phyloP scores from a whole-genome alignment of 2,329 filamentous ascomycete species.

The Fusarium proliferatum region DNA sequence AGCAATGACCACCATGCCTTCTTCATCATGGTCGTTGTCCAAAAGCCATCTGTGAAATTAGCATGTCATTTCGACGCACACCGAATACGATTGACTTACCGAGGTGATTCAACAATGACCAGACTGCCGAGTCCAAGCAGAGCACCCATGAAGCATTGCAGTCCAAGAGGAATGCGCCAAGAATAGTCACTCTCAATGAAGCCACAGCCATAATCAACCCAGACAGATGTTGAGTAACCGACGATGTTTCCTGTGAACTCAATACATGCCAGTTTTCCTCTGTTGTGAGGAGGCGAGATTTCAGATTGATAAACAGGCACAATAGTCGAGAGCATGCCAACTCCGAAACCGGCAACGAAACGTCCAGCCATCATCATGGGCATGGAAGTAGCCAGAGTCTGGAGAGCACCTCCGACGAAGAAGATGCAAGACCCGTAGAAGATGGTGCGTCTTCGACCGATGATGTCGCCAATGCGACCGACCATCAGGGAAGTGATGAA shows the following conservation, averaged over 20 bases:
- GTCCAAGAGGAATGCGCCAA: slow-evolving; percentile 88
- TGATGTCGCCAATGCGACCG: slow-evolving; percentile 89
- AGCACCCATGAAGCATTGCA: slow-evolving; percentile 95
- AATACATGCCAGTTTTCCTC: slow-evolving; percentile 95
- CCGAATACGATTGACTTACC: slow-evolving; percentile 63
- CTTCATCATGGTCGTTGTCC: slow-evolving; percentile 97
- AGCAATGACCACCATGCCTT: slow-evolving; percentile 97
- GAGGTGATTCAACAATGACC: slow-evolving; percentile 94
- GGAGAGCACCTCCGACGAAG: slow-evolving; percentile 82
- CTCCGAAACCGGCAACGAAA: slow-evolving; percentile 85
- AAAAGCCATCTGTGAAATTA: slow-evolving; percentile 81
- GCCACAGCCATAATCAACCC: slow-evolving; percentile 98
- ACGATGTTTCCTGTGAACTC: slow-evolving; percentile 98
- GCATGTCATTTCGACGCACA: slow-evolving; percentile 17
- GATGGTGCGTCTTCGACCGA: slow-evolving; percentile 90
- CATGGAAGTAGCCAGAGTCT: slow-evolving; percentile 85
- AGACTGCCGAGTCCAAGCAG: slow-evolving; percentile 87
- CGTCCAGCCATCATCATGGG: slow-evolving; percentile 88
- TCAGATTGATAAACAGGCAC: slow-evolving; percentile 95
- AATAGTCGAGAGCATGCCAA: slow-evolving; percentile 90
- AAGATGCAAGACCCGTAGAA: slow-evolving; percentile 94
- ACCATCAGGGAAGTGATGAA: slow-evolving; percentile 89
- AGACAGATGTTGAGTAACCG: slow-evolving; percentile 95
- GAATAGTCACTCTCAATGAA: slow-evolving; percentile 87
- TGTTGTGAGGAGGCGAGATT: slow-evolving; percentile 95